Evolutionary conservation across 192 early-diverging fungal species (phyloP).

Genomic region (Pecoramyces ruminantium): DNA sequence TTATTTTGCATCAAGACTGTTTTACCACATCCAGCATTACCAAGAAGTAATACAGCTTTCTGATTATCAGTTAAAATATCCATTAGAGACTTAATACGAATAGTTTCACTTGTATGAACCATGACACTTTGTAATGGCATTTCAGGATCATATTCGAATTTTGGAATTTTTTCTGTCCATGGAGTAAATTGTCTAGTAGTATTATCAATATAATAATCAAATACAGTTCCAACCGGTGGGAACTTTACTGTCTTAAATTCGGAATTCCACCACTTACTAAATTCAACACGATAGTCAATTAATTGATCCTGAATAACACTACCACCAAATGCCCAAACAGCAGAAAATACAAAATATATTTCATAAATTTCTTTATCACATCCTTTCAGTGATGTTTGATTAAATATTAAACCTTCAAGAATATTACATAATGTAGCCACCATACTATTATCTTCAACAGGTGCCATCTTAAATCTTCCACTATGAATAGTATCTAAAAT

Average conservation of each 20-base stretch:
- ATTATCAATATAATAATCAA: conserved; percentile 42
- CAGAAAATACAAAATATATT: conserved; percentile 48
- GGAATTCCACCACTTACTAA: conserved; percentile 46
- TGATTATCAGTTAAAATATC: conserved; percentile 42
- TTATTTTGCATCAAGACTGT: conserved; percentile 49
- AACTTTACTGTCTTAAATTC: conserved; percentile 46
- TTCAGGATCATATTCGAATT: conserved; percentile 34
- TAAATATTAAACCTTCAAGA: conserved; percentile 38
- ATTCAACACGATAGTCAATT: conserved; percentile 39
- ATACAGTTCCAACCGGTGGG: conserved; percentile 35
- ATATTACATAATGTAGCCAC: conserved; percentile 41
- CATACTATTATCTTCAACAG: conserved; percentile 44
- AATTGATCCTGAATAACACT: conserved; percentile 42
- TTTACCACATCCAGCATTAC: conserved; percentile 49
- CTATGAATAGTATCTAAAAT: conserved; percentile 32
- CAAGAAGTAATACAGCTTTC: conserved; percentile 36
- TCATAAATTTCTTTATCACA: conserved; percentile 57
- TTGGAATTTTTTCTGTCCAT: conserved; percentile 40
- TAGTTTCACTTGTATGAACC: conserved; percentile 45
- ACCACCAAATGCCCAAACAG: conserved; percentile 49
- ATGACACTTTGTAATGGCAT: conserved; percentile 32
- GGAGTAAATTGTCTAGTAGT: conserved; percentile 38
- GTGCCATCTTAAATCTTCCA: conserved; percentile 41
- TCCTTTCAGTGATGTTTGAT: conserved; percentile 41
- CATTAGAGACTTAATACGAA: conserved; percentile 29